Conservation (phyloP, 176 grass and related monocot genomes). For the Oryza glaberrima region DNA sequence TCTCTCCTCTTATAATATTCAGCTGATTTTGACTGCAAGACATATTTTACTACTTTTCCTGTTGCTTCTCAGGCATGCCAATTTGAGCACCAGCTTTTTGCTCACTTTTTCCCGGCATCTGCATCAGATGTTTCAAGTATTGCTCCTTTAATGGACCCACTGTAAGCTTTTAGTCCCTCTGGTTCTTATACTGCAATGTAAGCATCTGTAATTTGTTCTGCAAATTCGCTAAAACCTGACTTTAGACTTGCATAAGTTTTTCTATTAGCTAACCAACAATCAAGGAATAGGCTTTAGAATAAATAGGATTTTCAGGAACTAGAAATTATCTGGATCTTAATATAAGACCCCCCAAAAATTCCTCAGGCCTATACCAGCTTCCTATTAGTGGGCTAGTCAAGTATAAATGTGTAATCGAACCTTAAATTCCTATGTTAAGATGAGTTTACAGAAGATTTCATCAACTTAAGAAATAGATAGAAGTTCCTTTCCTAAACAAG, state of each 20-base stretch:
- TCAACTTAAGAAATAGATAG: background rate
- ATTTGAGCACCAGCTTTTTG: constrained; percentile 99
- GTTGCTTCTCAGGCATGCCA: constrained; percentile 86
- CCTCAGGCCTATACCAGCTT: background rate
- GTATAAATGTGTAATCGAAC: background rate
- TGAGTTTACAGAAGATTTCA: background rate
- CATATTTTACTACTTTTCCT: constrained; percentile 49
- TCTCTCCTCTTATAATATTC: constrained; percentile 8
- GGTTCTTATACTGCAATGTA: constrained; percentile 4
- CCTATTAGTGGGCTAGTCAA: background rate
- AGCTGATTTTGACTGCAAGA: constrained; percentile 24
- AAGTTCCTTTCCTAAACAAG: background rate
- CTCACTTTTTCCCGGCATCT: constrained; percentile 92
- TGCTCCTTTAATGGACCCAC: constrained; percentile 83
- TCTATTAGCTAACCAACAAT: constrained; percentile 3
- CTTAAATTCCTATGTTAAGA: constrained; percentile 9
- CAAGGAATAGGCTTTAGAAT: background rate
- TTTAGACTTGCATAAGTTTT: constrained; percentile 24
- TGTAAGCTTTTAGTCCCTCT: constrained; percentile 64
- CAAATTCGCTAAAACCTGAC: constrained; percentile 14
- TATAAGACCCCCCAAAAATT: background rate
- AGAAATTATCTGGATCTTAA: background rate
- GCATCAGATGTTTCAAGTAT: constrained; percentile 84
- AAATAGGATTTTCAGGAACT: constrained; percentile 1
- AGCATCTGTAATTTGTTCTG: constrained; percentile 29